Percentiles rank a stretch among this genome's conserved stretches.
These are phyloP conservation scores for Catenaria anguillulae DNA, from an alignment of 371 early-diverging fungal species.

Conservation along the genomic window DNA sequence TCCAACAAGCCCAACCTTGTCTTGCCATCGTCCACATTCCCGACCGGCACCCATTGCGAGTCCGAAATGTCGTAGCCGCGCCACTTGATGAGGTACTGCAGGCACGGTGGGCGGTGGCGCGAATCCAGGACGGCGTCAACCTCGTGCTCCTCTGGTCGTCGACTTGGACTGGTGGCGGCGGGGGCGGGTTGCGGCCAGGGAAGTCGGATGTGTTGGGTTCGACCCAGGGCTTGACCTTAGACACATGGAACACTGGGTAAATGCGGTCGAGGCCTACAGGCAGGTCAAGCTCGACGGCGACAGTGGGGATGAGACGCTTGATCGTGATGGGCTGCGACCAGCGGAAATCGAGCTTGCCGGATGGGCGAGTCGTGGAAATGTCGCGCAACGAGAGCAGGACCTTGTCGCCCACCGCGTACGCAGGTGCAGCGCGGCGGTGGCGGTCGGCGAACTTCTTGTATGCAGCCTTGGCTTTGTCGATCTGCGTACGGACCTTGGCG, in stretches of 20 bases:
- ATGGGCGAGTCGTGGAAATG: conserved; percentile 4
- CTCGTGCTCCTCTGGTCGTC: conserved; percentile 21
- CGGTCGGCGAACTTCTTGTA: conserved; percentile 11
- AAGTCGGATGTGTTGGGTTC: conserved; percentile 24
- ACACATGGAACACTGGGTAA: conserved; percentile 13
- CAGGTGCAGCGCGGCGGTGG: conserved; percentile 9
- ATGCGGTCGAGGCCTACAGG: conserved; percentile 15
- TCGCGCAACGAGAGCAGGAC: conserved; percentile 17
- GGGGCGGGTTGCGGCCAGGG: conserved; percentile 11
- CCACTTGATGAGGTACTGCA: conserved; percentile 22
- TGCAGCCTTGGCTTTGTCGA: not conserved
- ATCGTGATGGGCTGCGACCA: no score
- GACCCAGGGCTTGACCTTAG: conserved; percentile 18
- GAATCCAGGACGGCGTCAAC: conserved; percentile 20
- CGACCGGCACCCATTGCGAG: conserved; percentile 13
- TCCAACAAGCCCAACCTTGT: no score
- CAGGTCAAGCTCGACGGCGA: conserved; percentile 21
- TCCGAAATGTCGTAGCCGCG: conserved; percentile 14
- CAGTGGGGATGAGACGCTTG: conserved; percentile 6
- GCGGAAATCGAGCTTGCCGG: no score
- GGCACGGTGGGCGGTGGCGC: conserved; percentile 2
- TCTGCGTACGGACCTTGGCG: no score
- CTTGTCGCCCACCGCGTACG: conserved; percentile 15
- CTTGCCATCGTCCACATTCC: conserved; percentile 6
- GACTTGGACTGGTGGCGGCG: conserved; percentile 17